Conservation (phyloP, 129 eudicot species). For the carrot (Daucus carota) region DH1_v3.0 NC_030381.2:18918001-18918500, state of each 20-base stretch:
- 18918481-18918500: background rate
- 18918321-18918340: background rate
- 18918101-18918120: background rate
- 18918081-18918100: constrained; percentile 8
- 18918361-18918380: background rate
- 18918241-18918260: no score
- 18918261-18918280: no score
- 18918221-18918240: background rate
- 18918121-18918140: background rate
- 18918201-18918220: background rate
- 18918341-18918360: background rate
- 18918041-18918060: constrained; percentile 88
- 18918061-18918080: constrained; percentile 82
- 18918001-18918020: constrained; percentile 94
- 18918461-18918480: background rate
- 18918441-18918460: background rate
- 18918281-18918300: background rate
- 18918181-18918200: background rate
- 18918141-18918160: no score
- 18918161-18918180: background rate
- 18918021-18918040: constrained; percentile 96
- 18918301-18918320: background rate
- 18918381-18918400: no score
- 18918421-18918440: background rate
- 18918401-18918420: background rate